phyloP scores from a whole-genome alignment of 441 rosid genomes.

The Populus hybrid region DNA sequence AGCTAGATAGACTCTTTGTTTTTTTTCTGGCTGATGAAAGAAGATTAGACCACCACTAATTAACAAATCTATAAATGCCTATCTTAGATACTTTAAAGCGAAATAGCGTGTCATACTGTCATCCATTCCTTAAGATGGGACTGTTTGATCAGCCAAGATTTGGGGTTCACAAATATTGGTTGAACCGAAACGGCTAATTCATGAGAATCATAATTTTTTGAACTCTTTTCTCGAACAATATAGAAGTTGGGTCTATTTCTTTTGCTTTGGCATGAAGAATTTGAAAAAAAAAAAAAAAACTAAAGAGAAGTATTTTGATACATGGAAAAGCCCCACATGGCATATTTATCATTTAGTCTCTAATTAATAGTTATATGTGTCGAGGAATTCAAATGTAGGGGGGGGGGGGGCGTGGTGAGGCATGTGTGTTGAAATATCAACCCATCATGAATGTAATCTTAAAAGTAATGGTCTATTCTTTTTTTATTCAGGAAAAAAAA shows the following conservation, averaged over 20 bases:
- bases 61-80: neutral
- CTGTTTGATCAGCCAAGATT: conserved; percentile 23
- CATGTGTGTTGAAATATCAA: conserved; percentile 13
- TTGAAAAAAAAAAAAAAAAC: conserved; percentile 11
- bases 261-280: conserved; percentile 24
- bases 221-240: neutral
- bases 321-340: conserved; percentile 23
- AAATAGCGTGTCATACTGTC: too few species aligned
- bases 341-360: neutral
- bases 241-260: conserved; percentile 16
- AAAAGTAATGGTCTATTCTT: neutral
- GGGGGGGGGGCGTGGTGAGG: neutral
- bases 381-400: neutral
- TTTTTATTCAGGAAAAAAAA: neutral
- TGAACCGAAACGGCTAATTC: conserved; percentile 19
- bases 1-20: neutral
- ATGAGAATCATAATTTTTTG: neutral
- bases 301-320: conserved; percentile 13
- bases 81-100: neutral
- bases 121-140: conserved; percentile 2
- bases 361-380: neutral
- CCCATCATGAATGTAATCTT: neutral
- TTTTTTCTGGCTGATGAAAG: neutral
- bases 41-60: neutral
- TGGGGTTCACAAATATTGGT: conserved; percentile 11